Base-by-base conservation (phyloP, 768 basidiomycete genomes). In the Clavaria fumosa region DNA sequence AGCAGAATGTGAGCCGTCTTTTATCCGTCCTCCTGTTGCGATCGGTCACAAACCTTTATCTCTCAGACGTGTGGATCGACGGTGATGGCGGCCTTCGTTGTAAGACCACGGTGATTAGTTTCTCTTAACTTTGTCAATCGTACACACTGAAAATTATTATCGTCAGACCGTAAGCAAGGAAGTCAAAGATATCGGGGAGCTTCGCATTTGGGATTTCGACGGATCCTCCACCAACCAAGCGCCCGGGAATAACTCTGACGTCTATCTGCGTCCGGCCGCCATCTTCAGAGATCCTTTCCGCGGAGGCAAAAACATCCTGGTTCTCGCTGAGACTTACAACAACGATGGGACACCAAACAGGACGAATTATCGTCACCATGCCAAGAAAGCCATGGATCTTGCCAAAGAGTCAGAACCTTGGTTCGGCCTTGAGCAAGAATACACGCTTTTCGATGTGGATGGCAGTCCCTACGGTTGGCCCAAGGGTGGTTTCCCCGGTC, bases 281-380 rank as follows among this genome's bases (percentile, higher is more conserved):
- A 89, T 90, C 66, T 99, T 95, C 79, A 90, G 83, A 52, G 95
- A 99, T 55, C 95, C 95, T 38, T 99, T 97, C 89, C 89, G 95
- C 45, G 85, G 90, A 35, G 93, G 93, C 40, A 79, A 90, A 68
- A 96, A 95, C 68, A 95, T 96, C 52, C 73, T 96, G 42, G 90
- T 96, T 49, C 79, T 97, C 34, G 89, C 90, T 35, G 90, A 90
- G 61, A 88, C 83, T 53, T 97, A 93, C 76, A 95, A 95, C 78
- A 95, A 75, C 64, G 95, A 99, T 48, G 95, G 95, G 43, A 95
- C 90, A 23, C 91, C 93, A 41, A 97, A 97, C 70, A 73, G 70
- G 59, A 91, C 88, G 57, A 99, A 99, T 72, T 74, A 74, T 71
- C 88, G 95, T 46, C 82, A 93, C 56, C 75, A 85, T 50, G 81